Base-by-base conservation (phyloP, 129 eudicot genomes). In the Scalesia atractyloides region DNA sequence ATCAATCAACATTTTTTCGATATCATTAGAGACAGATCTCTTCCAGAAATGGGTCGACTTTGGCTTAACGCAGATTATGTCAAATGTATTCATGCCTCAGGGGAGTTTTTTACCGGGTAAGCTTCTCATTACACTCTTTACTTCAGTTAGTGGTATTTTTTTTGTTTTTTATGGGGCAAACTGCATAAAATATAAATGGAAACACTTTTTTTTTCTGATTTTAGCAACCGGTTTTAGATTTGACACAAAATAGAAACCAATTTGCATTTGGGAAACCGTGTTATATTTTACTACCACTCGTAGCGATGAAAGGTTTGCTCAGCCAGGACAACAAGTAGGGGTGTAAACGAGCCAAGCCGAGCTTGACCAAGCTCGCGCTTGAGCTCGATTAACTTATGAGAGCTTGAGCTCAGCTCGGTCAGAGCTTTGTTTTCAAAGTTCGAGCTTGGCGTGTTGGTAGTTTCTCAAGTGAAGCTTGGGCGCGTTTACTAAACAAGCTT, bases 31-130 rank as follows among this genome's bases (percentile, higher is more conserved):
- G 96, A 90, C 7, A 72, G 96, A 81, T 82, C 90, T 48, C 85
- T 88, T 80, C 87, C 79, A 68, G 97, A 79, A 47, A 95, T 95
- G 97, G 85, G 96, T 71, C 96, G 83, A 22, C 85, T 95, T 48
- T 95, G 99, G 99, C 96, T 95, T 71, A 86, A 88, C 78, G 91
- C 97, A 9, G 97, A 95, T 84, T 95, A 90, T 74, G 99, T 95
- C 63, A 95, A 95, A 79, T 90, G 99, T 70, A 75, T 90, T 68
- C 96, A 90, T 80, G 88, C 97, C 44, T 77, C 88, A 19, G 97
- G 96, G 52, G 96, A 88, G 70, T 73, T 81, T 39, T 90, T 80
- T 61, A 73, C 89, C 19, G 99, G 99, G 99, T 95, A 72, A 41
- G 84, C 13, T 54, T 51, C 62, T 66, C 24, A 5, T 65, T 15